These are phyloP conservation scores for Chaetomidium leptoderma DNA, from an alignment of 495 filamentous ascomycete genomes.

Conservation along the genomic window DNA sequence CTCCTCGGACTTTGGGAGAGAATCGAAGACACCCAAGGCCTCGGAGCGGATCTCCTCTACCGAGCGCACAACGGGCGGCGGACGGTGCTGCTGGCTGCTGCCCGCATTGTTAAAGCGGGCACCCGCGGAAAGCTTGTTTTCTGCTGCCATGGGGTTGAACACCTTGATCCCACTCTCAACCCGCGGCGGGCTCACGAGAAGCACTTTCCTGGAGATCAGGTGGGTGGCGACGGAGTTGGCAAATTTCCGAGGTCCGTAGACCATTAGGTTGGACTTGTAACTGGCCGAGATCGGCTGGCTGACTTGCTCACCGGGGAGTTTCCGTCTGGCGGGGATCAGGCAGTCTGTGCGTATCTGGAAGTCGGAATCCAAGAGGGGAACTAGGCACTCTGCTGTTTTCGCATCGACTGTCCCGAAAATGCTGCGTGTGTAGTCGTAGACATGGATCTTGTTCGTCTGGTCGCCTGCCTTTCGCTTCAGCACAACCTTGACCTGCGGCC, in stretches of 20 bases:
- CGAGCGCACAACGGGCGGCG: constrained; percentile 48
- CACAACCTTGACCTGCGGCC: constrained; percentile 69
- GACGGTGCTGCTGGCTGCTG: constrained; percentile 14
- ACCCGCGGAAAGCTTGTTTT: constrained; percentile 38
- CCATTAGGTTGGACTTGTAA: constrained; percentile 61
- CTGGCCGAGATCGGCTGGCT: constrained; percentile 49
- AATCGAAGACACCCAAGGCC: constrained; percentile 83
- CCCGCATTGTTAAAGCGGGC: constrained; percentile 10
- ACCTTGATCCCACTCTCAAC: constrained; percentile 62
- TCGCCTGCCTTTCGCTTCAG: constrained; percentile 55
- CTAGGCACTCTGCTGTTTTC: constrained; percentile 62
- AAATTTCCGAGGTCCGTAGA: constrained; percentile 73
- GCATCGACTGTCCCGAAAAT: constrained; percentile 73
- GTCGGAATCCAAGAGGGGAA: constrained; percentile 61
- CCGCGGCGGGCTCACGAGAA: constrained; percentile 57
- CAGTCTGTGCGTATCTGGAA: constrained; percentile 61
- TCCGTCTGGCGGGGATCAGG: constrained; percentile 59
- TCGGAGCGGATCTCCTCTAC: constrained; percentile 81
- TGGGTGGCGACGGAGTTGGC: constrained; percentile 59
- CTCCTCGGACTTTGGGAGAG: constrained; percentile 65
- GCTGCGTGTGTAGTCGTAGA: constrained; percentile 62
- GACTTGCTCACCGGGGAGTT: constrained; percentile 48
- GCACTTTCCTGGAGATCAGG: constrained; percentile 60
- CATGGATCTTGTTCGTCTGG: constrained; percentile 55
- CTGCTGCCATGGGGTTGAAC: constrained; percentile 58